phyloP scores from a whole-genome alignment of 768 basidiomycete genomes.

The Rhodotorula diobovata region DNA sequence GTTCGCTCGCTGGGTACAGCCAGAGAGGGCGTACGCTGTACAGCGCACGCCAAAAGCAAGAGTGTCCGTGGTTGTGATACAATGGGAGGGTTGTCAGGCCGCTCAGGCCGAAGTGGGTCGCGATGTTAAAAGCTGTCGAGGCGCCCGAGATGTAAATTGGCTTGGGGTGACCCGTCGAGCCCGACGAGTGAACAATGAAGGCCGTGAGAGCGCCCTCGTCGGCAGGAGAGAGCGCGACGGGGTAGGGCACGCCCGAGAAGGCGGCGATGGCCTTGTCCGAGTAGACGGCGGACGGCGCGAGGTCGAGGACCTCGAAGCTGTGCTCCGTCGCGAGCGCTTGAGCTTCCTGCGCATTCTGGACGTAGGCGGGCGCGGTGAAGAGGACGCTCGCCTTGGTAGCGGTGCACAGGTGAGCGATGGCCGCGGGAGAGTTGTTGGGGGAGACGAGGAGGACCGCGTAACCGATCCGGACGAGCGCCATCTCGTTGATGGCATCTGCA shows the following conservation, averaged over 20 bases:
- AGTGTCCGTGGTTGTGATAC: slow-evolving; percentile 48
- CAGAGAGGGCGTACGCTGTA: slow-evolving; percentile 52
- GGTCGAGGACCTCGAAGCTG: background rate
- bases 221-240: slow-evolving; percentile 43
- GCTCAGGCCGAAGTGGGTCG: slow-evolving; percentile 48
- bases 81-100: slow-evolving; percentile 54
- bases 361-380: slow-evolving; percentile 44
- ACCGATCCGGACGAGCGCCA: slow-evolving; percentile 32
- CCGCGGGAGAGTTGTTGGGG: slow-evolving; percentile 52
- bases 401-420: slow-evolving; percentile 53
- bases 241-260: background rate
- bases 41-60: slow-evolving; percentile 52
- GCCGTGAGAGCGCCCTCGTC: slow-evolving; percentile 47
- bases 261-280: background rate
- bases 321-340: background rate
- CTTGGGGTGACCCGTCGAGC: slow-evolving; percentile 56
- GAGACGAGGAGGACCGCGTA: slow-evolving; percentile 16
- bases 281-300: background rate
- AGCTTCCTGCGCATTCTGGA: background rate
- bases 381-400: slow-evolving; percentile 50
- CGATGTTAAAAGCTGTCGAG: slow-evolving; percentile 47
- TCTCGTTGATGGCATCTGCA: slow-evolving; percentile 7
- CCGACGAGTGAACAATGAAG: slow-evolving; percentile 54
- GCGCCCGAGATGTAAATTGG: slow-evolving; percentile 31
- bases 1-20: slow-evolving; percentile 52